Evolutionary conservation across 371 early-diverging fungal genomes (phyloP), one percentile per base, ranked within the genome.

Genomic region (Syncephalastrum contaminatum): DNA sequence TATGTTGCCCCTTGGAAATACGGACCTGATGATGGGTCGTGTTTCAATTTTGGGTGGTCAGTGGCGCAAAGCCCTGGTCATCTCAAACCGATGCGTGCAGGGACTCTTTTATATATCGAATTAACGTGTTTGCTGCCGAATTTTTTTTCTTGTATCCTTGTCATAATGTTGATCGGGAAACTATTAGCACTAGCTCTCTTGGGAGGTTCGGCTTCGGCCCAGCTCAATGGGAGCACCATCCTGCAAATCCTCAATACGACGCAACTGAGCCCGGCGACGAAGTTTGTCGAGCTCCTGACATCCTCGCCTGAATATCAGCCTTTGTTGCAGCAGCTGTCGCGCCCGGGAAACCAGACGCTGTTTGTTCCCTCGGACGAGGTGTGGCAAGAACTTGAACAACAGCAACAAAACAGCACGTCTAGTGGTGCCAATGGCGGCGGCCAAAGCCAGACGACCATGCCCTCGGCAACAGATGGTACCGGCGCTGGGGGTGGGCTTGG

Each of bases 281-380:
- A 69, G 42, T 63, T 73, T 44, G 43, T 64, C 15, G 51, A 63
- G 39, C 50, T 66, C 3, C 24, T 73, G 40, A 51, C 45, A 21
- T 67, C 72, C 49, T 64, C 67, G 27, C 46, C 43, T 2, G 62
- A 63, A 10, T 66, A 59, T 48, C 54, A 65, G 21, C 62, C 67
- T 15, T 52, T 73, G 13, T 16, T 73, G 19, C 53, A 69, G 7
- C 22, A 69, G 4, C 47, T 73, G 22, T 54, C 56, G 14, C 44
- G 59, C 18, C 54, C 73, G 5, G 64, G 65, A 30, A 70, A 69
- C 40, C 18, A 58, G 2, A 75, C 75, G 5, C 48, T 64, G 40
- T 72, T 75, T 67, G 51, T 65, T 20, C 75, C 75, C 3, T 63
- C 63, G 8, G 60, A 75, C 20, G 39, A 45, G 8, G 61, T 47